Evolutionary conservation across 129 eudicot genomes (phyloP), one percentile per base, ranked within the genome.

Genomic region (Tanacetum coccineum): DNA sequence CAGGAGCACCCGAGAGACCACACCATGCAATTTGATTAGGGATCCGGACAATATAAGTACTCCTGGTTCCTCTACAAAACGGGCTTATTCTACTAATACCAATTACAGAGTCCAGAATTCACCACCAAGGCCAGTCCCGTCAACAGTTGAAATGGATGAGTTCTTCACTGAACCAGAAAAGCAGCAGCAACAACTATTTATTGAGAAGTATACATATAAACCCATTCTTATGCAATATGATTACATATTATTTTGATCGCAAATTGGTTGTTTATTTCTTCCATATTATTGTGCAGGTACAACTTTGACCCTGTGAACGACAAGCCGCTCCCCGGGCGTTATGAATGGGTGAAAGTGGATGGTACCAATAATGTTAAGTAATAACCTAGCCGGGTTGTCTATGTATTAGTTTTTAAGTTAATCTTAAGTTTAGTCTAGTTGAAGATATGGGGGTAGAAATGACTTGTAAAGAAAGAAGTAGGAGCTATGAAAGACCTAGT

Each of bases 281-380:
- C 36, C 0, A 0, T 47, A 58, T 48, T 66, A 22, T 59, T 59
- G 48, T 78, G 77, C 72, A 81, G 84, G 90, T 85, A 85, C 71
- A 85, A 85, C 84, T 85, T 75, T 73, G 91, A 85, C 70, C 91
- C 87, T 2, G 79, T 81, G 79, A 73, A 73, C 4, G 91, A 81
- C 30, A 79, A 79, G 58, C 91, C 91, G 15, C 84, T 85, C n/a
- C 81, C 81, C 0, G 87, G 91, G 64, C 84, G 84, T 17, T 85
- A 51, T 53, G 76, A 79, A 63, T 85, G 91, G 91, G 79, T 64
- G 73, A 85, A 79, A 66, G 22, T 81, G 71, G 76, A 81, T 57
- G 77, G 65, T 8, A 76, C 71, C 54, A 75, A 70, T 60, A 39
- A 62, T 28, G 15, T 45, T 36, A 62, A 59, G 4, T 59, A 59